Conservation (phyloP, 2,329 filamentous ascomycete genomes). For the Colletotrichum scovillei region DNA sequence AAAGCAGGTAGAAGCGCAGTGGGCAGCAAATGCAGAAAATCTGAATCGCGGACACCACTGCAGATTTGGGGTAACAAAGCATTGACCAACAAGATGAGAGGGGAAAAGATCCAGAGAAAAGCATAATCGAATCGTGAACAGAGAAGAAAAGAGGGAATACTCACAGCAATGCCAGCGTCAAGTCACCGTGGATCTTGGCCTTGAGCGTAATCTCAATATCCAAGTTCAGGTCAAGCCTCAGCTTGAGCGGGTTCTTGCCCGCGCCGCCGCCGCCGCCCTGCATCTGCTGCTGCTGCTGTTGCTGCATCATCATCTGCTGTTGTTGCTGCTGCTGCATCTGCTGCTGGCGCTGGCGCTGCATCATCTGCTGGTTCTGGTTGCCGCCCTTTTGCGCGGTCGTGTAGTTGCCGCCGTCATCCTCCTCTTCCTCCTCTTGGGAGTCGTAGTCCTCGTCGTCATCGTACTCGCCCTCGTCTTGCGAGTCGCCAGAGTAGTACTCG, state of each 20-base stretch:
- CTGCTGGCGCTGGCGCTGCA: slow-evolving; percentile 23
- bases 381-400: slow-evolving; percentile 7
- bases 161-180: slow-evolving; percentile 80
- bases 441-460: slow-evolving; percentile 39
- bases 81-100: neutral
- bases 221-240: slow-evolving; percentile 70
- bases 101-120: neutral
- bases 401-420: slow-evolving; percentile 30
- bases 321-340: slow-evolving; percentile 38
- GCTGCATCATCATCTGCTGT: slow-evolving; percentile 41
- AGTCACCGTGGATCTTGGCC: slow-evolving; percentile 85
- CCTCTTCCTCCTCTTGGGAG: slow-evolving; percentile 27
- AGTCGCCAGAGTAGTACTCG: slow-evolving; percentile 34
- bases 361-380: slow-evolving; percentile 9
- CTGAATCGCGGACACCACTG: neutral
- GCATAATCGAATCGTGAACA: too few relatives aligned
- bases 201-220: slow-evolving; percentile 89
- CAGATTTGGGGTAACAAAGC: neutral
- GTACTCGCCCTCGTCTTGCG: slow-evolving; percentile 37
- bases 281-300: slow-evolving; percentile 41
- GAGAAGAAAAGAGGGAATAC: slow-evolving; percentile 36
- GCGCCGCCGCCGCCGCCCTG: slow-evolving; percentile 39
- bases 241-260: slow-evolving; percentile 39
- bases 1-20: neutral
- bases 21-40: slow-evolving; percentile 7